Conservation (phyloP, 805 yeast species). For the Starmerella cellae region DNA sequence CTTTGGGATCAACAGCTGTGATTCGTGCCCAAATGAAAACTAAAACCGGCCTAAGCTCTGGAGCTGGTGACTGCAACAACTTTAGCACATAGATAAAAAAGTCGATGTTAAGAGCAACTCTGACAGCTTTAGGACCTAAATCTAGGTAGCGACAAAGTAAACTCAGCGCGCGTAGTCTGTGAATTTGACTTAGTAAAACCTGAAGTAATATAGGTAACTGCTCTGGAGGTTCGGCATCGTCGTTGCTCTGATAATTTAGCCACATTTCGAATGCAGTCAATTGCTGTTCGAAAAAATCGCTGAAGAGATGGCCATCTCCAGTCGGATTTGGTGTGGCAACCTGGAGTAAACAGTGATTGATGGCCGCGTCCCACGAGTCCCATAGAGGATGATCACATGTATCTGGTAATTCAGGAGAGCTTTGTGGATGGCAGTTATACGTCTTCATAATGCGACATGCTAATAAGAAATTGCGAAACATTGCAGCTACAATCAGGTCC, state of each 20-base stretch:
- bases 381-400: slow-evolving; percentile 78
- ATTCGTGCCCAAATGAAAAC: slow-evolving; percentile 97
- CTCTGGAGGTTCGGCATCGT: slow-evolving; percentile 77
- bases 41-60: slow-evolving; percentile 82
- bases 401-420: slow-evolving; percentile 87
- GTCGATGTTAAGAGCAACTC: slow-evolving; percentile 81
- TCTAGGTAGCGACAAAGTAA: slow-evolving; percentile 76
- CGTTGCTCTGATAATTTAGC: slow-evolving; percentile 73
- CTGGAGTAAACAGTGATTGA: slow-evolving; percentile 75
- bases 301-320: slow-evolving; percentile 52
- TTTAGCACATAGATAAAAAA: slow-evolving; percentile 90
- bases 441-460: slow-evolving; percentile 92
- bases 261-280: slow-evolving; percentile 92
- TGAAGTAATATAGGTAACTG: slow-evolving; percentile 90
- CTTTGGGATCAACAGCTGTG: slow-evolving; percentile 84
- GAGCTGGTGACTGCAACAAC: slow-evolving; percentile 85
- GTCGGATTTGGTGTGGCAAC: slow-evolving; percentile 28
- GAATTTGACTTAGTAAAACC: slow-evolving; percentile 85
- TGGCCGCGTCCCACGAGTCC: slow-evolving; percentile 96
- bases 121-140: slow-evolving; percentile 96
- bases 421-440: slow-evolving; percentile 83
- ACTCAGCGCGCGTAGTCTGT: slow-evolving; percentile 76
- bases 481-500: slow-evolving; percentile 90
- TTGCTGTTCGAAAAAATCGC: slow-evolving; percentile 91
- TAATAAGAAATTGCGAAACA: slow-evolving; percentile 79